Evolutionary conservation across 441 rosid species (phyloP).

Genomic region (Geranium incanum): DNA sequence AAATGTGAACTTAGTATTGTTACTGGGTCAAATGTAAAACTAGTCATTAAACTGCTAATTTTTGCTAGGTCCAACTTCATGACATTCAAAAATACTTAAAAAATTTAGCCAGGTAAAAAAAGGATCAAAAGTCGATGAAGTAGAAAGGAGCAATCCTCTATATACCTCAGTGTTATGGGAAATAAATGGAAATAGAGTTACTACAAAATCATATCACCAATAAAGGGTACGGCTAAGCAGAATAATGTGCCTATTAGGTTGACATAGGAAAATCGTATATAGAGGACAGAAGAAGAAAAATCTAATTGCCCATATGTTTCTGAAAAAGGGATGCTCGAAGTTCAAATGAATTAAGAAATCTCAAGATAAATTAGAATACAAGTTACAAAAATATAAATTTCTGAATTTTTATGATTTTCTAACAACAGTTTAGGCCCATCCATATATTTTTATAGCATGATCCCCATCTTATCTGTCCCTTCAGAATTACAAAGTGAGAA

Average conservation of each 20-base stretch:
- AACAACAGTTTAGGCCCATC: not conserved
- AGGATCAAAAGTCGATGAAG: not conserved
- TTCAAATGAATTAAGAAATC: not conserved
- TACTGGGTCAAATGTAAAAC: not conserved
- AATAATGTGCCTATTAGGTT: not conserved
- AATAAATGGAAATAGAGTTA: conserved; percentile 5
- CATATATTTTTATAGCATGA: not conserved
- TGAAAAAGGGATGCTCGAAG: not conserved
- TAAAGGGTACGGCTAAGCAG: not conserved
- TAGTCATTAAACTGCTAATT: not conserved
- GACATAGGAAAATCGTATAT: not conserved
- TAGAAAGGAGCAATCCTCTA: not conserved
- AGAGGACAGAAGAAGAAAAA: not conserved
- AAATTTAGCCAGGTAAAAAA: not conserved
- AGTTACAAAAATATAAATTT: not conserved
- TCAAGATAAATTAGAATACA: not conserved
- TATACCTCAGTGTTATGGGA: not conserved
- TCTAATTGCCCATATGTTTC: conserved; percentile 9
- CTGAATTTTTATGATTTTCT: not conserved
- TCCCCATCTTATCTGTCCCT: not conserved
- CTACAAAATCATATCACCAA: not conserved
- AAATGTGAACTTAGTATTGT: not conserved
- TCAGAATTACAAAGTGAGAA: not conserved
- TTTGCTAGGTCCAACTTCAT: not conserved
- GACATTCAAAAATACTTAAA: not conserved